phyloP scores from a whole-genome alignment of 305 asterid species.

The Andrographis paniculata region DNA sequence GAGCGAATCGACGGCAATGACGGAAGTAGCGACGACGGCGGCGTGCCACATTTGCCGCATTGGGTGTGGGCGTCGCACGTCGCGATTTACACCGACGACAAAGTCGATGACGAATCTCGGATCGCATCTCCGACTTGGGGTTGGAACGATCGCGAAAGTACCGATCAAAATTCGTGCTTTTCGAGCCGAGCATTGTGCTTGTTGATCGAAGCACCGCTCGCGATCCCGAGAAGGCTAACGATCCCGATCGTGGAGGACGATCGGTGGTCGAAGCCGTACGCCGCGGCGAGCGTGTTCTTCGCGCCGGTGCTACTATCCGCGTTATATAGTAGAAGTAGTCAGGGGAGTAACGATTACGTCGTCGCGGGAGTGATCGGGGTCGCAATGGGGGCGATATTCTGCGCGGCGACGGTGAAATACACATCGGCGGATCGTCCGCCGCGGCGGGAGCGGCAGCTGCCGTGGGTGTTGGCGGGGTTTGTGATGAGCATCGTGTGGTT shows the following conservation, averaged over 20 bases:
- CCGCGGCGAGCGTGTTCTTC: conserved; percentile 49
- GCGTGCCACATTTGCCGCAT: conserved; percentile 39
- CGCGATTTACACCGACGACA: conserved; percentile 48
- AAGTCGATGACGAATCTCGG: conserved; percentile 10
- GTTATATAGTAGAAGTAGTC: not conserved
- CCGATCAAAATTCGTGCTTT: conserved; percentile 28
- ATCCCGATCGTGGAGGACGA: conserved; percentile 76
- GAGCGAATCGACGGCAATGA: no score
- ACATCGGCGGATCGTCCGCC: conserved; percentile 50
- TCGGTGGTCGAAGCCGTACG: conserved; percentile 70
- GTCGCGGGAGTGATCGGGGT: conserved; percentile 16
- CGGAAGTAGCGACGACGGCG: conserved; percentile 25
- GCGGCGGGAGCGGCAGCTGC: conserved; percentile 39
- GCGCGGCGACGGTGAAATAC: conserved; percentile 36
- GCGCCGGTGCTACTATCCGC: not conserved
- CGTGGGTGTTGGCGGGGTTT: conserved; percentile 80
- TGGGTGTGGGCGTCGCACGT: conserved; percentile 64
- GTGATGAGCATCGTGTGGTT: conserved; percentile 82
- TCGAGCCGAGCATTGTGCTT: conserved; percentile 37
- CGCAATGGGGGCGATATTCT: conserved; percentile 31
- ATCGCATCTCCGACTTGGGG: conserved; percentile 46
- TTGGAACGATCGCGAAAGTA: conserved; percentile 45
- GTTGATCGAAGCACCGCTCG: conserved; percentile 48
- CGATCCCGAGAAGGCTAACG: conserved; percentile 56
- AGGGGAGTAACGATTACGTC: conserved; percentile 12